Evolutionary conservation across 306 rosid genomes (phyloP), one percentile per base, ranked within the genome.

Genomic region (Fragaria vesca): DNA sequence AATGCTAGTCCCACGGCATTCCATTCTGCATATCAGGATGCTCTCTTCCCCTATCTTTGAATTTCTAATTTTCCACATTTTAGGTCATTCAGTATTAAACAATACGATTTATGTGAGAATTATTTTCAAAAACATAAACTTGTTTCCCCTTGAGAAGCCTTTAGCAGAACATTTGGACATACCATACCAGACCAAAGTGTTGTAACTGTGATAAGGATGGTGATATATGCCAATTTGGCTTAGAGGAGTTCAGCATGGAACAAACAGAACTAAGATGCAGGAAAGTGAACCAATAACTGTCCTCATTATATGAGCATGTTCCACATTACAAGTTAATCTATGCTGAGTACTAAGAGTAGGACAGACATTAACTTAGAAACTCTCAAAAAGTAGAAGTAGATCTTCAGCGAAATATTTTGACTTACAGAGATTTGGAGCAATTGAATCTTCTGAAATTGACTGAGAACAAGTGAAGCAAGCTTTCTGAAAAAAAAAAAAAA

Each of bases 391-490:
- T 55, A 72, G 63, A 78, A 73, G 76, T 54, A 70, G 54, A 71
- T 46, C 47, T 61, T 72, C 21, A 20, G 30, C 40, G 50, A 50
- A 2, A 75, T 30, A 40, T n/a, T 71, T 81, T 43, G 61, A 77
- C 99, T 91, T 82, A 96, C 99, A 86, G 74, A 96, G 90, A 84
- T 96, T 96, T 78, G 90, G 99, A 78, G 97, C 89, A 75, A 93
- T 78, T 51, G 89, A 93, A 54, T 90, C 97, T 84, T 91, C 99
- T 13, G 94, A 79, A 68, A 87, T 75, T 40, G 97, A 84, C 71
- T 87, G 96, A 82, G 96, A 91, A 87, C 99, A 96, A 28, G 90
- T 78, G 83, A 72, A 91, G 87, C 99, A 96, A 72, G 88, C 86
- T 90, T 91, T 96, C 99, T 96, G 98, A 78, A 79, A 81, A 81